These are phyloP conservation scores for Nannizzia gypsea DNA, from an alignment of 2,329 filamentous ascomycete species.

Conservation along the genomic window DNA sequence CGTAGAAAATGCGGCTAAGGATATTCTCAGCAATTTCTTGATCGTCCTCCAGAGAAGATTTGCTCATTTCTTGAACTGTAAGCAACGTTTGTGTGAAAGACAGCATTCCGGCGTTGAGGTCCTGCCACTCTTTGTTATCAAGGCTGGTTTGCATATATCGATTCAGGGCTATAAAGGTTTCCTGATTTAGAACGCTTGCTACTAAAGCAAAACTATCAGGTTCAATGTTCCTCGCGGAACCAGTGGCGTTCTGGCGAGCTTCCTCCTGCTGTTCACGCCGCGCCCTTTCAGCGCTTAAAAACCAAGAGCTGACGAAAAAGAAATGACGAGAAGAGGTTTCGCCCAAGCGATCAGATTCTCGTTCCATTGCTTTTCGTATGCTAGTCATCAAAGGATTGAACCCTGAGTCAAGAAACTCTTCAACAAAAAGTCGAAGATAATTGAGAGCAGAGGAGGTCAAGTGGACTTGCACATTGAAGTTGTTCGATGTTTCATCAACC, in stretches of 20 bases:
- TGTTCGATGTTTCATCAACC: slow-evolving; percentile 48
- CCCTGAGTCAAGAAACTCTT: slow-evolving; percentile 86
- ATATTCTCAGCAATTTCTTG: slow-evolving; percentile 98
- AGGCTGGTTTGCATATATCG: slow-evolving; percentile 66
- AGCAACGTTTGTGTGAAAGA: slow-evolving; percentile 91
- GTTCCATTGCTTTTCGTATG: slow-evolving; percentile 76
- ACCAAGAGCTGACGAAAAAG: slow-evolving; percentile 89
- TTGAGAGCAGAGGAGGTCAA: slow-evolving; percentile 63
- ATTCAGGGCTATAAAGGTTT: slow-evolving; percentile 84
- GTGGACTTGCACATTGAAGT: slow-evolving; percentile 62
- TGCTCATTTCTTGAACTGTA: slow-evolving; percentile 84
- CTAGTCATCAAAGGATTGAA: slow-evolving; percentile 88
- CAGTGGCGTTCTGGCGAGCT: slow-evolving; percentile 38
- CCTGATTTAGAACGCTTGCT: slow-evolving; percentile 81
- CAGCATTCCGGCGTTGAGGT: slow-evolving; percentile 76
- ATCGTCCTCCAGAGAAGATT: slow-evolving; percentile 77
- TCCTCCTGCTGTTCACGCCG: slow-evolving; percentile 52
- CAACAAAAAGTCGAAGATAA: slow-evolving; percentile 68
- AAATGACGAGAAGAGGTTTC: slow-evolving; percentile 71
- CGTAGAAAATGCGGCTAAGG: slow-evolving; percentile 93
- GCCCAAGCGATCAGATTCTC: slow-evolving; percentile 71
- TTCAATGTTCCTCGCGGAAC: slow-evolving; percentile 43
- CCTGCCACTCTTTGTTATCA: slow-evolving; percentile 76
- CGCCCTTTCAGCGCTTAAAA: slow-evolving; percentile 70
- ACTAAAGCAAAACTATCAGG: slow-evolving; percentile 73